Conservation (phyloP, 768 basidiomycete genomes). For the Auricularia sp. region DNA sequence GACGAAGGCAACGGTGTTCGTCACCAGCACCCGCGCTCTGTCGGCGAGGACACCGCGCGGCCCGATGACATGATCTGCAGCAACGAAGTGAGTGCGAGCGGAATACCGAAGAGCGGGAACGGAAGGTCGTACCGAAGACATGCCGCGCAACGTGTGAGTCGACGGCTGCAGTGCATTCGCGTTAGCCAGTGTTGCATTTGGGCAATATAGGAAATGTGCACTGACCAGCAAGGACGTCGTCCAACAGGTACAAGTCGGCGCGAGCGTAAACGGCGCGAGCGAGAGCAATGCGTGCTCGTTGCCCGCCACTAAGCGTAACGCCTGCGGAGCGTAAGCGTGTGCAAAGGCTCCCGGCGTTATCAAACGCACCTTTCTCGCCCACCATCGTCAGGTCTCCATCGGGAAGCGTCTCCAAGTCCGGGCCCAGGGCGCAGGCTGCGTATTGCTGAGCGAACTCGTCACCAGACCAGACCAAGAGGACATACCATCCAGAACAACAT, state of each 20-base stretch:
- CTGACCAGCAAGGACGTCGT: slow-evolving; percentile 56
- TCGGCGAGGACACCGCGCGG: slow-evolving; percentile 70
- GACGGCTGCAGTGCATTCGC: slow-evolving; percentile 41
- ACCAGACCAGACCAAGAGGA: background rate
- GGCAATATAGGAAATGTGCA: too few species aligned
- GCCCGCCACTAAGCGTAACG: slow-evolving; percentile 53
- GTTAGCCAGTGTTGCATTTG: too few species aligned
- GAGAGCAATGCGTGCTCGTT: slow-evolving; percentile 71
- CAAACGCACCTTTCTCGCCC: slow-evolving; percentile 63
- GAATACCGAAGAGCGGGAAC: background rate
- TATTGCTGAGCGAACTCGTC: background rate
- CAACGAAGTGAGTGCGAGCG: slow-evolving; percentile 2
- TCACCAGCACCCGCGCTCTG: slow-evolving; percentile 79
- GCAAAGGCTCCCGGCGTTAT: slow-evolving; percentile 24
- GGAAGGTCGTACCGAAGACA: slow-evolving; percentile 49
- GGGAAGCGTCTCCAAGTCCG: slow-evolving; percentile 69
- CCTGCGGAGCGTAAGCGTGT: slow-evolving; percentile 35
- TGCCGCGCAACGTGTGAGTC: slow-evolving; percentile 85
- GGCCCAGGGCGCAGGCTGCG: slow-evolving; percentile 71
- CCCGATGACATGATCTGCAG: slow-evolving; percentile 72
- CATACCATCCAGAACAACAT: slow-evolving; percentile 67
- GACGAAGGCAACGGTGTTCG: slow-evolving; percentile 77
- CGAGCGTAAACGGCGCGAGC: slow-evolving; percentile 87
- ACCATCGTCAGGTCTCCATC: slow-evolving; percentile 80
- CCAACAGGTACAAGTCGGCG: slow-evolving; percentile 84